A percentile compares a stretch with the other conserved stretches of the same genome.
phyloP scores from a whole-genome alignment of 73 alveolate genomes.

The Paramecium sonneborni region DNA sequence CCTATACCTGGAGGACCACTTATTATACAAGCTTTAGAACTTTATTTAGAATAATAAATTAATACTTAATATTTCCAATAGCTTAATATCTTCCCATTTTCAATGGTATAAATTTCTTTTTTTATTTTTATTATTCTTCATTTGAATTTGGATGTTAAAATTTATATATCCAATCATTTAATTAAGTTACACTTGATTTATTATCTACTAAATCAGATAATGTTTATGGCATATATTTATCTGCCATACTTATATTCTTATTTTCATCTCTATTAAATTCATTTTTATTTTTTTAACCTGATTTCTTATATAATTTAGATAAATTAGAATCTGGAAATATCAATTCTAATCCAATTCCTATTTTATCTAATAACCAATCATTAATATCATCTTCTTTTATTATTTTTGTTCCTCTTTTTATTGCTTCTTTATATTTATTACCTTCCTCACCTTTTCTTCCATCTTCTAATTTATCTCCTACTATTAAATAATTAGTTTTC shows the following conservation, averaged over 20 bases:
- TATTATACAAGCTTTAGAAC: constrained; percentile 98
- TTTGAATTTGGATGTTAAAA: constrained; percentile 84
- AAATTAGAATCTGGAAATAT: not conserved
- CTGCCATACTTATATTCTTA: constrained; percentile 78
- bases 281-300: not conserved
- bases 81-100: constrained; percentile 77
- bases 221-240: constrained; percentile 85
- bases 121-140: constrained; percentile 65
- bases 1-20: constrained; percentile 99
- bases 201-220: constrained; percentile 91
- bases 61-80: constrained; percentile 61
- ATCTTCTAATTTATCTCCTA: constrained; percentile 94
- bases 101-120: constrained; percentile 81
- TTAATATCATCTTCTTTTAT: constrained; percentile 82
- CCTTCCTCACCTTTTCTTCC: constrained; percentile 95
- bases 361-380: constrained; percentile 72
- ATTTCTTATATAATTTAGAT: not conserved
- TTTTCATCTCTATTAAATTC: not conserved
- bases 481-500: constrained; percentile 86
- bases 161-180: constrained; percentile 94
- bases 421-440: constrained; percentile 88
- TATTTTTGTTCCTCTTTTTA: constrained; percentile 73
- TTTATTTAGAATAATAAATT: constrained; percentile 66
- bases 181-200: constrained; percentile 78
- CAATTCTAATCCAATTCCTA: constrained; percentile 69